Evolutionary conservation across 176 grass and related monocot genomes (phyloP).

Genomic region (Hordeum marinum): DNA sequence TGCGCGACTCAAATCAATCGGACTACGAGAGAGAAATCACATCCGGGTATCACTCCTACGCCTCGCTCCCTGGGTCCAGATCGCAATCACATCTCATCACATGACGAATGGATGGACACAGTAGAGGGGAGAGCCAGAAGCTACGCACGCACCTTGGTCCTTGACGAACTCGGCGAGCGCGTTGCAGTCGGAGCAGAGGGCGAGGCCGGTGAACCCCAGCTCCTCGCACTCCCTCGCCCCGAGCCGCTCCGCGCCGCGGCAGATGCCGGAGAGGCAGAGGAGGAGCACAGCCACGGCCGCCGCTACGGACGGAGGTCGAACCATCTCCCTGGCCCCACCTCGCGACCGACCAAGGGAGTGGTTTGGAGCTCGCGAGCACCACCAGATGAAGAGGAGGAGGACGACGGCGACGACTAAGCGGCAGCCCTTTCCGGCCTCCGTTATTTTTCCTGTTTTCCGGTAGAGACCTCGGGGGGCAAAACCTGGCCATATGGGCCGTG

Average conservation of each 20-base stretch:
- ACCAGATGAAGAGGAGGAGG: not conserved
- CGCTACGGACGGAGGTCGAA: not conserved
- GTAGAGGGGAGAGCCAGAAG: not conserved
- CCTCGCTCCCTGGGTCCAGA: not conserved
- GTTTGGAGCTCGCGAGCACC: not conserved
- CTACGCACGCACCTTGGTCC: conserved; percentile 50
- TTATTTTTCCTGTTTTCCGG: no score
- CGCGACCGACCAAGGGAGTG: not conserved
- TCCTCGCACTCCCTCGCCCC: conserved; percentile 74
- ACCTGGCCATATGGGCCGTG: not conserved
- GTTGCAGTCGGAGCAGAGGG: conserved; percentile 96
- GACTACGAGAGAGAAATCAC: not conserved
- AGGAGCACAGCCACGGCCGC: conserved; percentile 8
- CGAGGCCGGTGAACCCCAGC: conserved; percentile 94
- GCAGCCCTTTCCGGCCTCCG: not conserved
- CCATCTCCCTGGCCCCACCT: not conserved
- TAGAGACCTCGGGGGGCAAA: no score
- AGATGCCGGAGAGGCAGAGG: conserved; percentile 19
- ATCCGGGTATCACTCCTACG: not conserved
- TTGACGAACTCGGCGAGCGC: conserved; percentile 80
- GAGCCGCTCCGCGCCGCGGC: conserved; percentile 40
- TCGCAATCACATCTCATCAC: not conserved
- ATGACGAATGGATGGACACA: not conserved
- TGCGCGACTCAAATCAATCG: not conserved
- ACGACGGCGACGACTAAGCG: not conserved